Evolutionary conservation across 345 rosid genomes (phyloP), one percentile per base, ranked within the genome.

Genomic region (Eucalyptus erythrocorys): DNA sequence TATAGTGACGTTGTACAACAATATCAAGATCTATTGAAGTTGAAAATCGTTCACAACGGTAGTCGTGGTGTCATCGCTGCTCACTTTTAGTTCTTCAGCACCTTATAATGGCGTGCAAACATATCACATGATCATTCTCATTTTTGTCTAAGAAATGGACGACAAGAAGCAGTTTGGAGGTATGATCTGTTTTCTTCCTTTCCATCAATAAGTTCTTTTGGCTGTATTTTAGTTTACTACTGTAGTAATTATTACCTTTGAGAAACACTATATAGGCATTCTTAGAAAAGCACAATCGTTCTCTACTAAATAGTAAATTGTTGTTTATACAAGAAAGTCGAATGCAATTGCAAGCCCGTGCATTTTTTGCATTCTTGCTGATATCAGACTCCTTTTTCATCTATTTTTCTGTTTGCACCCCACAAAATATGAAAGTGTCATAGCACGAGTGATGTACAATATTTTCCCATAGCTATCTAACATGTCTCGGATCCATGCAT

Each of bases 1-100:
- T 71, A 94, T 92, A 92, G 90, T 90, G 68, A 97, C 90, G 92
- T 97, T 94, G 92, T 96, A 97, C 89, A 91, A 91, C 86, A 96
- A 89, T 90, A 94, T 87, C 92, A 97, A 89, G 59, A 96, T 90
- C 88, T 95, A 95, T 85, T 89, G 93, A 94, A 97, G 92, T 80
- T 97, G 97, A 90, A 94, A 92, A 88, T 96, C 96, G 92, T 94
- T 47, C 48, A 47, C 3, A 47, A 47, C 4, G 4, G 13, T 4
- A 3, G 0, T 1, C 48, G 4, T 1, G 1, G 1, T 47, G 48
- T 47, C 48, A 1, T 11, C 11, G 1, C 4, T 47, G 1, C 48
- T 47, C 48, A 47, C 48, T 47, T 11, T 47, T 13, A 64, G 37
- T 64, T 64, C 37, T 64, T 64, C 2, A 14, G 34, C 71, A 64